Conservation (phyloP, 2,329 filamentous ascomycete species). For the Calonectria hawksworthii region DNA sequence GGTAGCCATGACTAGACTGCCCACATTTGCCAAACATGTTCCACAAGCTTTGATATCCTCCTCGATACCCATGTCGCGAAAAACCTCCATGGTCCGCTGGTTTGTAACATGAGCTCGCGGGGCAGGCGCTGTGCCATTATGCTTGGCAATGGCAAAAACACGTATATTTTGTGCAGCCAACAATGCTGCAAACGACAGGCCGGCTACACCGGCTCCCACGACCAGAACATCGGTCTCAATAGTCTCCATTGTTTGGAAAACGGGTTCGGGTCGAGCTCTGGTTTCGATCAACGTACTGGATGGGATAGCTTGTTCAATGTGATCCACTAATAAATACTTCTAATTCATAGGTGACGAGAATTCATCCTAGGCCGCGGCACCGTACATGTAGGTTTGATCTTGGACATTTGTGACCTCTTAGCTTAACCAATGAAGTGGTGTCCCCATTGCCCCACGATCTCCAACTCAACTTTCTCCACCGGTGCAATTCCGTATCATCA, state of each 20-base stretch:
- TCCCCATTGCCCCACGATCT: background rate
- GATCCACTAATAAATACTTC: background rate
- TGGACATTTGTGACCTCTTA: background rate
- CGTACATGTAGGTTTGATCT: background rate
- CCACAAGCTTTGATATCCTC: background rate
- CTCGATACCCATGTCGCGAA: background rate
- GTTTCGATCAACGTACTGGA: background rate
- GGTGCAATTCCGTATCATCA: background rate
- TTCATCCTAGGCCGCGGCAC: background rate
- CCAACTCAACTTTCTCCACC: background rate
- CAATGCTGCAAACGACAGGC: background rate
- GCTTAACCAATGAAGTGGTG: background rate
- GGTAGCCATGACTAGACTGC: background rate
- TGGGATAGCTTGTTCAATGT: background rate
- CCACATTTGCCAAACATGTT: background rate
- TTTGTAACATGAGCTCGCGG: background rate
- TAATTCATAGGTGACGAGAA: background rate
- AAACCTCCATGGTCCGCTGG: conserved; percentile 4
- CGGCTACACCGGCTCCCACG: background rate
- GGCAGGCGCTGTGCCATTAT: background rate
- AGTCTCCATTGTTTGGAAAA: background rate
- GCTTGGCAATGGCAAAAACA: background rate
- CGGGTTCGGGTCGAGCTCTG: too few relatives aligned
- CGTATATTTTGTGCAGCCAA: background rate
- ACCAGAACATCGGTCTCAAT: background rate